Conservation (phyloP, 2,329 filamentous ascomycete species). For the Monosporascus cannonballus region DNA sequence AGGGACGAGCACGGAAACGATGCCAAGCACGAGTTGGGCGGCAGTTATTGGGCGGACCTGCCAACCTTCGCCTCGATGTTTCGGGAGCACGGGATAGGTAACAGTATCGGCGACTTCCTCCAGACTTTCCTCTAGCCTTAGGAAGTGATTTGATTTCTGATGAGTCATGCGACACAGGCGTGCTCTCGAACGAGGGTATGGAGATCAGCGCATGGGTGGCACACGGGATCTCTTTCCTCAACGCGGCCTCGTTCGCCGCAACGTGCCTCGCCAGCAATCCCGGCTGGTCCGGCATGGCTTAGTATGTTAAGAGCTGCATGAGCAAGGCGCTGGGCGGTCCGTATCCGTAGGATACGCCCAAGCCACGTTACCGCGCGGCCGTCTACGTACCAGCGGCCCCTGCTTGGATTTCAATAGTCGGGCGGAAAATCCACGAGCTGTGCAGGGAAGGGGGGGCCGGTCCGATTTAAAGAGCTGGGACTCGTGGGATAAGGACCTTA, state of each 20-base stretch:
- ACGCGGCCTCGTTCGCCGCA: not conserved
- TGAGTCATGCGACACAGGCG: not conserved
- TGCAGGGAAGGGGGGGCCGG: not conserved
- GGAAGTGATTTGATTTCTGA: not conserved
- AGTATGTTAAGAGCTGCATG: not conserved
- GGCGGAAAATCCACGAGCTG: not conserved
- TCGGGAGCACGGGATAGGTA: not conserved
- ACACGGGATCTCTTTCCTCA: not conserved
- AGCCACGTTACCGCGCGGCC: not conserved
- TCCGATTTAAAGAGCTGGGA: not conserved
- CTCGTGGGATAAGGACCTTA: not conserved
- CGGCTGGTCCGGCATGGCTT: not conserved
- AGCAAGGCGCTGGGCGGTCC: not conserved
- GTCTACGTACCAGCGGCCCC: not conserved
- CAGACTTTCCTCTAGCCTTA: not conserved
- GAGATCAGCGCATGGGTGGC: not conserved
- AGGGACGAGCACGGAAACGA: not conserved
- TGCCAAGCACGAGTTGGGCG: not conserved
- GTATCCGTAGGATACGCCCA: not conserved
- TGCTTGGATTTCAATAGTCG: not conserved
- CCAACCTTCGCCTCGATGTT: not conserved
- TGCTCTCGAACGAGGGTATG: not conserved
- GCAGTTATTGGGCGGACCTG: not conserved
- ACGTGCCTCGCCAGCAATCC: not conserved
- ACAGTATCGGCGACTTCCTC: not conserved